A percentile compares a stretch with the other conserved stretches of the same genome.
These are phyloP conservation scores for Pythium chondricola DNA, from an alignment of 352 stramenopile genomes.

Conservation along the genomic window DNA sequence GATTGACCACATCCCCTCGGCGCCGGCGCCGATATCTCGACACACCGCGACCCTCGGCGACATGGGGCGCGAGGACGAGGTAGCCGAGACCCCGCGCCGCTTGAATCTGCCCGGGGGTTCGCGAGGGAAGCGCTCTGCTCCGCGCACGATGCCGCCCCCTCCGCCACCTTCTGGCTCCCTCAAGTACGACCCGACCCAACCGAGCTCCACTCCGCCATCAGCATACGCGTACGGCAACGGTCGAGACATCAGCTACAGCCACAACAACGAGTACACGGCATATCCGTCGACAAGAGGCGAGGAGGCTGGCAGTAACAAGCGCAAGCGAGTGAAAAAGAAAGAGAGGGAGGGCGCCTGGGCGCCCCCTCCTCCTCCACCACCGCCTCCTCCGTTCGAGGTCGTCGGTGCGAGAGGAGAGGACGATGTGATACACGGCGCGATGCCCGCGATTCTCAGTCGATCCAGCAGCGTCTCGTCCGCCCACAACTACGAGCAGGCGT, in stretches of 20 bases:
- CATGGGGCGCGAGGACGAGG: constrained; percentile 22
- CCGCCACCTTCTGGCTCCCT: constrained; percentile 4
- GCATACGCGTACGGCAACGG: not conserved
- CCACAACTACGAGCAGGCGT: not conserved
- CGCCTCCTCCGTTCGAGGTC: constrained; percentile 3
- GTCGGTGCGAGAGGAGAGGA: not conserved
- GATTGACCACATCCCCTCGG: not conserved
- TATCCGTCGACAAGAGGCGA: not conserved
- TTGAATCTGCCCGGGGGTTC: not conserved
- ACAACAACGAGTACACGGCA: not conserved
- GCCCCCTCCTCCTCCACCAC: constrained; percentile 5
- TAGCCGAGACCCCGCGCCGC: constrained; percentile 6
- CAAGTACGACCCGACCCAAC: constrained; percentile 16
- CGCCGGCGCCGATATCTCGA: not conserved
- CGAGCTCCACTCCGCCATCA: not conserved
- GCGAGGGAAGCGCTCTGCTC: not conserved
- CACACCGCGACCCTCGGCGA: not conserved
- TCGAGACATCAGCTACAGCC: not conserved
- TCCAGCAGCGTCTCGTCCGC: not conserved
- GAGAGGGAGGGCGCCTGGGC: constrained; percentile 22
- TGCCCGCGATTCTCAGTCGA: constrained; percentile 15
- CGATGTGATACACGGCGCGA: constrained; percentile 6
- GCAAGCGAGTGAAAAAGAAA: constrained; percentile 48
- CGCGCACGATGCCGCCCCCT: not conserved
- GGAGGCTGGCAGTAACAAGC: constrained; percentile 19